Base-by-base conservation (phyloP, 495 filamentous ascomycete genomes). In the Neurospora sp. region DNA sequence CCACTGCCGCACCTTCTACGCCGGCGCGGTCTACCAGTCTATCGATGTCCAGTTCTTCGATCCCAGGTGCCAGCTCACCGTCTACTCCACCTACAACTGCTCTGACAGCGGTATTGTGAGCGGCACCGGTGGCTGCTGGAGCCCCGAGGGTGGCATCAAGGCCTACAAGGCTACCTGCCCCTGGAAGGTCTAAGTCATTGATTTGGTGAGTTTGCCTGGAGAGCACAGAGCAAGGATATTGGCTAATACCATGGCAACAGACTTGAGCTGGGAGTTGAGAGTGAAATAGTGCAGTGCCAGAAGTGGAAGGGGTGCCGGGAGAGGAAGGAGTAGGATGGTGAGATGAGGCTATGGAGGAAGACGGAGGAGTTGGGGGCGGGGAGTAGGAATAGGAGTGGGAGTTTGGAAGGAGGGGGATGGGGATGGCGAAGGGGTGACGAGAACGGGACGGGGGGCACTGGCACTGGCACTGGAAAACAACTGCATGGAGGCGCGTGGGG, bases 71-170 rank as follows among this genome's bases (percentile, higher is more conserved):
- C 69, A 49, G 18, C 69, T 74, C 31, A 74, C 73, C 5, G 69
- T 74, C 27, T 74, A 39, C 42, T 23, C 60, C 69, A 62, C 69
- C 37, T 18, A 39, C 42, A 14, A 74, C 69, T 74, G 73, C 69
- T 71, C 73, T 18, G 73, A 71, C 31, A 8, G 4, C 2, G 69
- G 73, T 7, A 70, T 71, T 11, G 73, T 74, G 8, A 40, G 42
- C 35, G 73, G 73, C 5, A 38, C 73, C 2, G 54, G 54, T 31
- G 39, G 40, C 41, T 74, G 73, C 42, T 74, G 73, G 73, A 71
- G 23, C 18, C 73, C 73, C 5, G 73, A 74, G 49, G 73, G 73
- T 38, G 73, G 73, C 16, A 60, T 74, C 38, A 70, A 35, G 31
- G 73, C 41, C 16, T 71, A 71, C 37, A 71, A 38, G 69, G 73